phyloP scores from a whole-genome alignment of 352 stramenopile species.

The Pythium plurisporium region DNA sequence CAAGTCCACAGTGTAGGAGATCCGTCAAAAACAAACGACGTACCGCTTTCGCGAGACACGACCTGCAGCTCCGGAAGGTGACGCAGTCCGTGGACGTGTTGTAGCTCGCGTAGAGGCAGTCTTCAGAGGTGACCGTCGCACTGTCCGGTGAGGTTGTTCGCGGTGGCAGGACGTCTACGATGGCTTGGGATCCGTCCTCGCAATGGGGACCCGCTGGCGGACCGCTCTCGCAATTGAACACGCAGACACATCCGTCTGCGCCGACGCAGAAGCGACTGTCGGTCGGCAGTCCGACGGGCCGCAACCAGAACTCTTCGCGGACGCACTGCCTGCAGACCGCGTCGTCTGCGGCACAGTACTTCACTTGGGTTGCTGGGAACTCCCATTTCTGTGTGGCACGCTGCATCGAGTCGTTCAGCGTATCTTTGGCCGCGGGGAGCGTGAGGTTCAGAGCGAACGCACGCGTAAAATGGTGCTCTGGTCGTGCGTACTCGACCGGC shows the following conservation, averaged over 20 bases:
- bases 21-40: neutral
- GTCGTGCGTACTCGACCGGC: too few relatives aligned
- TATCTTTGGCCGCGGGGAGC: too few relatives aligned
- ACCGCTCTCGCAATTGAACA: slow-evolving; percentile 14
- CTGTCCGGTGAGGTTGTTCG: too few relatives aligned
- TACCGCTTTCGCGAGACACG: too few relatives aligned
- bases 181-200: neutral
- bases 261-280: slow-evolving; percentile 20
- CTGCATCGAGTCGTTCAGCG: too few relatives aligned
- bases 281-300: neutral
- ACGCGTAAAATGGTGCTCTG: too few relatives aligned
- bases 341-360: slow-evolving; percentile 7
- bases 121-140: too few relatives aligned
- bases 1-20: neutral
- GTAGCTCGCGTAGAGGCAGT: too few relatives aligned
- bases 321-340: slow-evolving; percentile 9
- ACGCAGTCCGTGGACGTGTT: too few relatives aligned
- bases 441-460: too few relatives aligned
- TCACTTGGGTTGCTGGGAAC: neutral
- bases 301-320: slow-evolving; percentile 1
- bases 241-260: slow-evolving; percentile 12
- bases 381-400: too few relatives aligned
- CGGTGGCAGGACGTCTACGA: neutral
- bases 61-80: too few relatives aligned
- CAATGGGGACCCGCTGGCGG: neutral